Percentiles rank a stretch among this genome's conserved stretches.
Evolutionary conservation across 2,329 filamentous ascomycete species (phyloP).

Genomic region (Colletotrichum horii): DNA sequence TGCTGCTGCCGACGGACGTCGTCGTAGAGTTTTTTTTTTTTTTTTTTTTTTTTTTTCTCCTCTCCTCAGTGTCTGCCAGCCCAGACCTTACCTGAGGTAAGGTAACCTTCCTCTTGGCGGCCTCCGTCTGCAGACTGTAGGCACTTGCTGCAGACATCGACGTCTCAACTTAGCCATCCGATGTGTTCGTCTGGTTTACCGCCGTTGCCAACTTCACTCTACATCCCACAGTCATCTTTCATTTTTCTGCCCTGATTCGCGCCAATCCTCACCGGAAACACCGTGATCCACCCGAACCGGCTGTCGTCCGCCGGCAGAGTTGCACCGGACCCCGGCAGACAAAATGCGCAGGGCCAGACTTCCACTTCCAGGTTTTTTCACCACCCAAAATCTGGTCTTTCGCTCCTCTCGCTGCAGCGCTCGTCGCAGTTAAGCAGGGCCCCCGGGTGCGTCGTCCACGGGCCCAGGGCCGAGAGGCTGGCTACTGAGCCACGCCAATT

Average conservation of each 20-base stretch:
- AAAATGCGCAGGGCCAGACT: neutral
- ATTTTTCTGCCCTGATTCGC: conserved; percentile 11
- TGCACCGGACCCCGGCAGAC: conserved; percentile 10
- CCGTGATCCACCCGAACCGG: neutral
- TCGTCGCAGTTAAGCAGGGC: neutral
- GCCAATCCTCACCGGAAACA: conserved; percentile 2
- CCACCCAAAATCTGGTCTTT: neutral
- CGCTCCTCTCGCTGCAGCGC: conserved; percentile 6
- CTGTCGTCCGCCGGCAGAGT: conserved; percentile 10
- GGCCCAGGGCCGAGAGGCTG: neutral
- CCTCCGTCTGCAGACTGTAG: neutral
- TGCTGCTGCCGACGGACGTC: too few relatives aligned
- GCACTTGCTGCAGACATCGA: neutral
- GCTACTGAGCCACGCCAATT: neutral
- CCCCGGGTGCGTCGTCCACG: neutral
- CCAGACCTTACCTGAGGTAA: too few relatives aligned
- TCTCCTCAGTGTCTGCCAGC: too few relatives aligned
- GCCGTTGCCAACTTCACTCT: neutral
- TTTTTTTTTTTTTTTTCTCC: too few relatives aligned
- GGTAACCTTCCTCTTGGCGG: neutral
- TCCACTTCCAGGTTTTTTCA: conserved; percentile 17
- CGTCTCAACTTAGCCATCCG: neutral
- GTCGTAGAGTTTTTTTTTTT: neutral
- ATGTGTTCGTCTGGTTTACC: neutral
- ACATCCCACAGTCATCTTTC: neutral